A percentile compares a stretch with the other conserved stretches of the same genome.
Evolutionary conservation across 805 yeast species (phyloP).

Genomic region (Sungouiozyma ichnusensis): DNA sequence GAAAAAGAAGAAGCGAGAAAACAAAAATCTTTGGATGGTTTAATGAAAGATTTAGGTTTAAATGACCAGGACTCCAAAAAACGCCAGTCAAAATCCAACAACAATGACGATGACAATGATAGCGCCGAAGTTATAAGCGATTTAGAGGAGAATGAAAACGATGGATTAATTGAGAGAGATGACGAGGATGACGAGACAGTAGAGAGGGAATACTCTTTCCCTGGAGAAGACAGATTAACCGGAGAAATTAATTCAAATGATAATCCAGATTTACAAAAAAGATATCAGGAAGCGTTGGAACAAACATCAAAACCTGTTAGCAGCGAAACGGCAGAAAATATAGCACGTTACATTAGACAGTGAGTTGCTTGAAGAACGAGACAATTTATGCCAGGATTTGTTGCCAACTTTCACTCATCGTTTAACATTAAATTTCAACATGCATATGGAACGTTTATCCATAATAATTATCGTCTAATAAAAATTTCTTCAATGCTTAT

Average conservation of each 20-base stretch:
- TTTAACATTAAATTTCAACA: not conserved
- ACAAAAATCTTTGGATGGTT: conserved; percentile 54
- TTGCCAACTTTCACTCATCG: no score
- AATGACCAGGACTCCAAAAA: conserved; percentile 30
- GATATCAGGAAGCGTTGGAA: conserved; percentile 68
- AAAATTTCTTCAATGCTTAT: no score
- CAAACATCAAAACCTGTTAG: conserved; percentile 49
- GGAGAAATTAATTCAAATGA: conserved; percentile 43
- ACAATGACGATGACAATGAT: conserved; percentile 33
- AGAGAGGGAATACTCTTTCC: conserved; percentile 62
- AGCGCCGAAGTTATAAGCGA: conserved; percentile 43
- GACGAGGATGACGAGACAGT: conserved; percentile 39
- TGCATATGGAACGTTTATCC: no score
- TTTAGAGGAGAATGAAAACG: conserved; percentile 33
- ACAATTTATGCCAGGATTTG: not conserved
- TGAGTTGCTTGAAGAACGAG: conserved; percentile 2
- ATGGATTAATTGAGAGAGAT: conserved; percentile 34
- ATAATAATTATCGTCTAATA: no score
- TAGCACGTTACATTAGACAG: conserved; percentile 53
- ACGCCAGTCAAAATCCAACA: not conserved
- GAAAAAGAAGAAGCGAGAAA: conserved; percentile 64
- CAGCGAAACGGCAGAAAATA: conserved; percentile 59
- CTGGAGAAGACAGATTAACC: conserved; percentile 48
- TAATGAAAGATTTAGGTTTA: conserved; percentile 82
- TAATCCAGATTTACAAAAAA: conserved; percentile 43